Conservation (phyloP, 352 stramenopile species). For the Globisporangium paroecandrum region DNA sequence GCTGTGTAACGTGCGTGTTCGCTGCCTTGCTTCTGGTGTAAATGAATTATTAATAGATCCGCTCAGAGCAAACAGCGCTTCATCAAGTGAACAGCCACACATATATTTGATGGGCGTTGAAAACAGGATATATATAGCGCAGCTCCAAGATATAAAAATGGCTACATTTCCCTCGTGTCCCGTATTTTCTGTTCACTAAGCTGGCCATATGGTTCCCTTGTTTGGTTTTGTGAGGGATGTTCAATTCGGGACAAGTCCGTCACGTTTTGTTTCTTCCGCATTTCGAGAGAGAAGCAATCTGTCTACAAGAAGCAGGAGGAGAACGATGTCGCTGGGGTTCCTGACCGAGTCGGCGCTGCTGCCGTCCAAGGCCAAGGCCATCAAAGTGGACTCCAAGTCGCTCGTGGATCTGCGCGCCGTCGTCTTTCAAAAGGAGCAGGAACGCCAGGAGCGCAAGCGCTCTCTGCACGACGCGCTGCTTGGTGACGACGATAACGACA, state of each 20-base stretch:
- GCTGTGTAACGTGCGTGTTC: not conserved
- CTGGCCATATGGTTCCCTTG: not conserved
- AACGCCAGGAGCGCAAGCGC: conserved; percentile 55
- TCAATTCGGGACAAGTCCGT: not conserved
- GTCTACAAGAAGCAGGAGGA: conserved; percentile 2
- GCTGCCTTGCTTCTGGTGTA: not conserved
- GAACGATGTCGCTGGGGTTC: conserved; percentile 87
- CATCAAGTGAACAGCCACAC: too few species aligned
- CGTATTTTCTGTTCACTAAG: not conserved
- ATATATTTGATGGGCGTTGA: too few species aligned
- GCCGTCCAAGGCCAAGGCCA: conserved; percentile 87
- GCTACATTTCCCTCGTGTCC: not conserved
- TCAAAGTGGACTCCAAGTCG: conserved; percentile 84
- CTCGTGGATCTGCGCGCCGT: conserved; percentile 81
- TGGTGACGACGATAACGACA: conserved; percentile 13
- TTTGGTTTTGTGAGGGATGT: not conserved
- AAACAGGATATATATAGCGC: too few species aligned
- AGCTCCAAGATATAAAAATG: not conserved
- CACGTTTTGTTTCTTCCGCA: not conserved
- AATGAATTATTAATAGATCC: not conserved
- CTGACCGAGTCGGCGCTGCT: conserved; percentile 90
- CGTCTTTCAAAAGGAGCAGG: conserved; percentile 82
- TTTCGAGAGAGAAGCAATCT: too few species aligned
- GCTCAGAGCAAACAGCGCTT: not conserved
- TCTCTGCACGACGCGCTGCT: conserved; percentile 25